These are phyloP conservation scores for Bertia moriformis DNA, from an alignment of 2,329 filamentous ascomycete species.

Conservation along the genomic window DNA sequence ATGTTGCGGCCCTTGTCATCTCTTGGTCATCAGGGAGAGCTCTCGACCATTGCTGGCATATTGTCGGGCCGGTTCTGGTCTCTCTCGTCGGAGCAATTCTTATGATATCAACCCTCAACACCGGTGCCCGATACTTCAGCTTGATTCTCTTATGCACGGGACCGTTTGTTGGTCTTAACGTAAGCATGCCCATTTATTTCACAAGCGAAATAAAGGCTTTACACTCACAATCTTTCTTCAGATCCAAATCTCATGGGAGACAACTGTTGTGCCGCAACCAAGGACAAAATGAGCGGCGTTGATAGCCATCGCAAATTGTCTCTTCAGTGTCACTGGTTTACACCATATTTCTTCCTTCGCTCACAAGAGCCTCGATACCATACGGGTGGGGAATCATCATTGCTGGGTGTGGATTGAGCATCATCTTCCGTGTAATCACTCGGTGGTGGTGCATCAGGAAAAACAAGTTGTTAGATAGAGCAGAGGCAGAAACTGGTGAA, in stretches of 20 bases:
- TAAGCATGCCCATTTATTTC: too few species aligned
- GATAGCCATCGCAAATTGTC: slow-evolving; percentile 25
- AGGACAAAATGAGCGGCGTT: slow-evolving; percentile 23
- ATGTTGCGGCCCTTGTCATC: slow-evolving; percentile 18
- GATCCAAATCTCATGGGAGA: slow-evolving; percentile 23
- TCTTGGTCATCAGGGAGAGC: slow-evolving; percentile 22
- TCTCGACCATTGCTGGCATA: slow-evolving; percentile 23
- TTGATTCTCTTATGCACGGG: slow-evolving; percentile 23
- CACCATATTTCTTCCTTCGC: slow-evolving; percentile 19
- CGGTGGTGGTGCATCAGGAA: neutral
- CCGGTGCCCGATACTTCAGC: slow-evolving; percentile 23
- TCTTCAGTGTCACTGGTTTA: slow-evolving; percentile 25
- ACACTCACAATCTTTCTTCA: neutral
- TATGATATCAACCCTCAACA: slow-evolving; percentile 22
- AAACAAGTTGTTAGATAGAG: neutral
- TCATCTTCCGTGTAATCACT: neutral
- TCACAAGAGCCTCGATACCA: neutral
- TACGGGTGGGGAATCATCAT: neutral
- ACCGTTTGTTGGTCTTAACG: slow-evolving; percentile 20
- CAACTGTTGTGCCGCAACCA: slow-evolving; percentile 21
- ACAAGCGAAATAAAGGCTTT: too few species aligned
- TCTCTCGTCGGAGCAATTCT: slow-evolving; percentile 22
- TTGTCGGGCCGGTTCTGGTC: slow-evolving; percentile 19
- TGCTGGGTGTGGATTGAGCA: neutral
- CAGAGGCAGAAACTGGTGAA: neutral